phyloP scores from a whole-genome alignment of 208 protist genomes.

The Strigomonas culicis region DNA sequence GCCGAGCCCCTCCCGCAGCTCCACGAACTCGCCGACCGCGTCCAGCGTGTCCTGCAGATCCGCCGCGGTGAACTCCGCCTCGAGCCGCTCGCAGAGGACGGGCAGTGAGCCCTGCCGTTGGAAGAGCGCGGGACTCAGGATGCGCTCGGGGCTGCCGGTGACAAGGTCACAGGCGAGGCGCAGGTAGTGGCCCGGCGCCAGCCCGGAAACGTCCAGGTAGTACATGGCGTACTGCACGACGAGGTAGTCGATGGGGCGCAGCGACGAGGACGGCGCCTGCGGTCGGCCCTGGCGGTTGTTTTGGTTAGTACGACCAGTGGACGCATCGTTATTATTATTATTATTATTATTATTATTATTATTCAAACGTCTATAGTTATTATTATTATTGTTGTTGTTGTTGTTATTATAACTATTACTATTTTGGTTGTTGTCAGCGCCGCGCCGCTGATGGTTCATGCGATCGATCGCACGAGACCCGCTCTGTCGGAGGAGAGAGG shows the following conservation, averaged over 20 bases:
- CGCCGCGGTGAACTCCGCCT: conserved; percentile 67
- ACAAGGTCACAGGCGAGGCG: conserved; percentile 65
- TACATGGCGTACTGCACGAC: conserved; percentile 73
- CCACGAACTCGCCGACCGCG: conserved; percentile 72
- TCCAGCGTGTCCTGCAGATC: conserved; percentile 57
- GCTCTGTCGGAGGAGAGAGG: conserved; percentile 65
- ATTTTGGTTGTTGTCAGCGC: not conserved
- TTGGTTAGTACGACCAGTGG: conserved; percentile 4
- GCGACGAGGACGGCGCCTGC: not conserved
- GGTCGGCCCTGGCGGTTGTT: not conserved
- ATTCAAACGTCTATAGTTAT: conserved; percentile 6
- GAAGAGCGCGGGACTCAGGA: conserved; percentile 53
- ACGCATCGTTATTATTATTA: not conserved
- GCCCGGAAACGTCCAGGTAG: conserved; percentile 47
- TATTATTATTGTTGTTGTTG: conserved; percentile 11
- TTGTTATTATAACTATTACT: not conserved
- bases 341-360: conserved; percentile 3
- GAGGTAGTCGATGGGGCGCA: conserved; percentile 65
- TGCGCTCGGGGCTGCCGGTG: conserved; percentile 55
- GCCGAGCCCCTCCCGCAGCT: conserved; percentile 57
- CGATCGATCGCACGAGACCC: conserved; percentile 70
- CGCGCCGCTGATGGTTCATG: conserved; percentile 34
- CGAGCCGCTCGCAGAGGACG: conserved; percentile 66
- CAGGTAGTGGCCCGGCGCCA: conserved; percentile 41
- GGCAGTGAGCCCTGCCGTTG: conserved; percentile 33